These are phyloP conservation scores for Diaporthe vaccinii DNA, from an alignment of 2,329 filamentous ascomycete species.

Conservation along the genomic window DNA sequence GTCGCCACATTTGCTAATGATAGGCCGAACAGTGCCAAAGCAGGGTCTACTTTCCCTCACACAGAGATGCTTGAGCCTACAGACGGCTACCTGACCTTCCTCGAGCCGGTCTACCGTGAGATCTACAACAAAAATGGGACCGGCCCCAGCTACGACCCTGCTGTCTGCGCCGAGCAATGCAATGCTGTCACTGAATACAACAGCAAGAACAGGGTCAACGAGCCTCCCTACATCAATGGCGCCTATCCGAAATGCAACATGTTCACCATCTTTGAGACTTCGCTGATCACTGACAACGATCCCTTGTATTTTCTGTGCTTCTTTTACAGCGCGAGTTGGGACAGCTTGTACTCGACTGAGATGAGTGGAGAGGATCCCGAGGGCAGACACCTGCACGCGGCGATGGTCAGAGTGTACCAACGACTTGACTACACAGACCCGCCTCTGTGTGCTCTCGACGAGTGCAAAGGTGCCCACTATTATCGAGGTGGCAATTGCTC, in stretches of 20 bases:
- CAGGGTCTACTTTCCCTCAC: not conserved
- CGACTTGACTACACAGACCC: constrained; percentile 29
- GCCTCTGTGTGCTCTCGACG: constrained; percentile 27
- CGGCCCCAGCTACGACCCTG: constrained; percentile 27
- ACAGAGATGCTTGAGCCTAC: constrained; percentile 24
- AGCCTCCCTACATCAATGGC: constrained; percentile 33
- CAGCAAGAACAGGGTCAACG: not conserved
- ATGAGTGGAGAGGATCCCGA: not conserved
- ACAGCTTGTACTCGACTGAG: constrained; percentile 33
- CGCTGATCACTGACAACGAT: not conserved
- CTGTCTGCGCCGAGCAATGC: constrained; percentile 28
- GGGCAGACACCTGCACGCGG: constrained; percentile 9
- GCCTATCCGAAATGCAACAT: constrained; percentile 38
- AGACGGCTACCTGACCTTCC: constrained; percentile 27
- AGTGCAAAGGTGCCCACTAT: constrained; percentile 30
- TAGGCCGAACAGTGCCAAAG: not conserved
- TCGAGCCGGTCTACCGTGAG: constrained; percentile 7
- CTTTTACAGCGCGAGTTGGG: constrained; percentile 30
- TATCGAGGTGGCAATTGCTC: constrained; percentile 36
- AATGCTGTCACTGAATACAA: constrained; percentile 24
- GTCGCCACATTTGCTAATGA: not conserved
- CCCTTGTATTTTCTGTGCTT: constrained; percentile 32
- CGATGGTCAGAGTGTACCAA: constrained; percentile 33
- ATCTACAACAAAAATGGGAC: not conserved
- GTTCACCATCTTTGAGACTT: constrained; percentile 35